These are phyloP conservation scores for Hanseniaspora meyeri DNA, from an alignment of 805 yeast species.

Conservation along the genomic window DNA sequence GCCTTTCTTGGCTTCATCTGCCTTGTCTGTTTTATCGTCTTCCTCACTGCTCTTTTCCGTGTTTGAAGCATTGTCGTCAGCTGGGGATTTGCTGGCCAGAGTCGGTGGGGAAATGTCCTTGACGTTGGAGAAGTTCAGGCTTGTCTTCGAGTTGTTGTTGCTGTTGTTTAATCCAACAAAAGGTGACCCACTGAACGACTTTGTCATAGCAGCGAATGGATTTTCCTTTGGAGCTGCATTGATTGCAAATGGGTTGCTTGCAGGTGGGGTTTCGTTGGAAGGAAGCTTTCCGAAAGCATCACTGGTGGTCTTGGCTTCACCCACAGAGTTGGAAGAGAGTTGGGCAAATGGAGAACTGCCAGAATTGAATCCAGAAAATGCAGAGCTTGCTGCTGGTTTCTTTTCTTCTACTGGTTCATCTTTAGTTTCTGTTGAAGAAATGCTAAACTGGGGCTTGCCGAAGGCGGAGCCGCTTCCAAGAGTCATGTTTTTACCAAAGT, in stretches of 20 bases:
- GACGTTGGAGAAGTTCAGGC: not conserved
- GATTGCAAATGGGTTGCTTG: not conserved
- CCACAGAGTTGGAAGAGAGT: too few species aligned
- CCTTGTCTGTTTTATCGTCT: not conserved
- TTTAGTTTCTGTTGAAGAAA: conserved; percentile 15
- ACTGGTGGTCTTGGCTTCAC: not conserved
- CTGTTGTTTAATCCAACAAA: conserved; percentile 5
- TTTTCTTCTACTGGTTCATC: conserved; percentile 15
- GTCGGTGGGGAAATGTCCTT: not conserved
- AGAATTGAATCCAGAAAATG: conserved; percentile 15
- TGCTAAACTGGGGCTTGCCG: conserved; percentile 21
- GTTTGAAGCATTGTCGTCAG: too few species aligned
- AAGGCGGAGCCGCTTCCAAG: conserved; percentile 7
- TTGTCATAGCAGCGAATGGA: not conserved
- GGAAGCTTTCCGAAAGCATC: not conserved
- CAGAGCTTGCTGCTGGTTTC: not conserved
- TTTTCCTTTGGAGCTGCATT: not conserved
- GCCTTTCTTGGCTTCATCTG: not conserved
- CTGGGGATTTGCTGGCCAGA: not conserved
- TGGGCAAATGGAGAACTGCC: conserved; percentile 13
- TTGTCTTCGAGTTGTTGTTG: not conserved
- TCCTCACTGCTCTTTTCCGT: not conserved
- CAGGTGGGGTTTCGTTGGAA: not conserved
- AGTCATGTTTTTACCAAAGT: not conserved
- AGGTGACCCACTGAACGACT: not conserved